Evolutionary conservation across 352 stramenopile species (phyloP), one percentile per base, ranked within the genome.

Genomic region (Pythium brassicae): DNA sequence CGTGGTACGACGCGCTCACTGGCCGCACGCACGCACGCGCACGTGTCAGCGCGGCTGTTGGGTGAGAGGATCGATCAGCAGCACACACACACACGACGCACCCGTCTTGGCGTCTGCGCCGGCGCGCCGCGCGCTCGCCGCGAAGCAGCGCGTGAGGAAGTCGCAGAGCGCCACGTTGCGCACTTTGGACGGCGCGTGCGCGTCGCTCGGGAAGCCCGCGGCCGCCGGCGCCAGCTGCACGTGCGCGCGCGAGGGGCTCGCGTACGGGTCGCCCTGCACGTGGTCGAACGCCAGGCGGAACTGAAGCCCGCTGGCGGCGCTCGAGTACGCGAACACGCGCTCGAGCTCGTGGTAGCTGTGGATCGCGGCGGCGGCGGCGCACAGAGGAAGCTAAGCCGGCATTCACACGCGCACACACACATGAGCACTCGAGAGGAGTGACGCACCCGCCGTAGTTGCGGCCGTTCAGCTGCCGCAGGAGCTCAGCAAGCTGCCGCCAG

Each of bases 211-310:
- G 50, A 98, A 96, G n/a, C 68, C 77, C 5, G 94, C 91, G 12
- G 74, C 75, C 2, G n/a, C 42, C 5, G 68, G 50, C 9, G 78
- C 66, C 14, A 99, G 73, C 5, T 87, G 76, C 45, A 99, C 80
- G 27, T 97, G 92, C 50, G 91, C 96, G 17, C 92, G 79, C 22
- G 96, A 98, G 7, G 96, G 93, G 61, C 92, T 90, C 29, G 96
- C 96, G 73, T 96, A 99, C 19, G 96, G 89, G 74, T 99, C 96
- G 15, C 83, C 82, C 68, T 99, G 96, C 43, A 97, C 91, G 61
- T 96, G 82, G 66, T 97, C 92, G 49, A 98, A 92, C 40, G 71
- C 89, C 17, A 99, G 75, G 11, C 62, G 64, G 67, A 98, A 97
- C 22, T 19, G 29, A 15, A 90, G 54, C 15, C 15, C 47, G 2